phyloP scores from a whole-genome alignment of 306 rosid genomes.

The Gastrolobium bilobum region DNA sequence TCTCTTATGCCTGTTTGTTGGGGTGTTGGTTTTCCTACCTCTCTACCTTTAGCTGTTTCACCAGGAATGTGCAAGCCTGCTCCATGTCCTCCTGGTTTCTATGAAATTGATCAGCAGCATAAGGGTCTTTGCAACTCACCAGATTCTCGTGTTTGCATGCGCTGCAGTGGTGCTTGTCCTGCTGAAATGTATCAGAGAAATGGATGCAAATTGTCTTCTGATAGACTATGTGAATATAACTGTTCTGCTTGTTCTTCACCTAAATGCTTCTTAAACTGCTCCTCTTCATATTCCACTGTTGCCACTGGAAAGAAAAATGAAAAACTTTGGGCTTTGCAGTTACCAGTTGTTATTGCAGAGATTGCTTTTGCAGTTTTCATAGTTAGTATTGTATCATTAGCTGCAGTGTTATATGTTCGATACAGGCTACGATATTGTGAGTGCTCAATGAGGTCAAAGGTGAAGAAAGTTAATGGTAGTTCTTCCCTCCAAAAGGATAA shows the following conservation, averaged over 20 bases:
- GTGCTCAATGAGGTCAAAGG: conserved; percentile 61
- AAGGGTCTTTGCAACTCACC: conserved; percentile 67
- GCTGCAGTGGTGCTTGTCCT: conserved; percentile 79
- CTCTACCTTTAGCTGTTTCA: conserved; percentile 81
- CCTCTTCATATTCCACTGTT: conserved; percentile 55
- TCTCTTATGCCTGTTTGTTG: conserved; percentile 88
- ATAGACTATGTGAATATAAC: conserved; percentile 82
- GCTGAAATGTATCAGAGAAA: conserved; percentile 73
- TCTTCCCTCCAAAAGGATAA: conserved; percentile 65
- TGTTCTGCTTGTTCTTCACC: conserved; percentile 73
- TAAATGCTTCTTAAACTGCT: conserved; percentile 73
- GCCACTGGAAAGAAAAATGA: conserved; percentile 57
- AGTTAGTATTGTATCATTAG: conserved; percentile 68
- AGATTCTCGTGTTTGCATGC: conserved; percentile 68
- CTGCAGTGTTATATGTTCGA: conserved; percentile 77
- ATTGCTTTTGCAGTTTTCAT: conserved; percentile 74
- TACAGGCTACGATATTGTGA: conserved; percentile 72
- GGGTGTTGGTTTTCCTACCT: conserved; percentile 87
- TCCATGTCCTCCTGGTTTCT: conserved; percentile 83
- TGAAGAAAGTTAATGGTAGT: conserved; percentile 55
- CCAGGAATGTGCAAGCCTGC: conserved; percentile 72
- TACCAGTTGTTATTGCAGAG: conserved; percentile 77
- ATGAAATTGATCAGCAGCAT: conserved; percentile 55
- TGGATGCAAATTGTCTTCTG: conserved; percentile 65
- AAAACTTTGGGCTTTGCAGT: conserved; percentile 76